Base-by-base conservation (phyloP, 2,329 filamentous ascomycete species). In the Fusarium musae region DNA sequence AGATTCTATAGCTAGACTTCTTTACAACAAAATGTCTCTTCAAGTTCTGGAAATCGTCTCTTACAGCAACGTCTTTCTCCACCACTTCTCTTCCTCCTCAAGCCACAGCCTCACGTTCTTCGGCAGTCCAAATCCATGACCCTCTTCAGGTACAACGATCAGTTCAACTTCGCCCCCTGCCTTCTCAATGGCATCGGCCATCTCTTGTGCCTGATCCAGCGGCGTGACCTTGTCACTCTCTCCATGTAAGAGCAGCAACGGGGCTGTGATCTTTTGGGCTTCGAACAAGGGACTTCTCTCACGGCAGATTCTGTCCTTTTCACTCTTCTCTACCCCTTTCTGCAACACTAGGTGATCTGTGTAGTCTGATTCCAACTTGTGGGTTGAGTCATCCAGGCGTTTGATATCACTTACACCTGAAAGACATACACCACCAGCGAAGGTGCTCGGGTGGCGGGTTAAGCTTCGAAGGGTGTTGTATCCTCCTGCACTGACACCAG, bases 311-410 rank as follows among this genome's bases (percentile, higher is more conserved):
- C 75, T 75, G 17, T 83, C 79, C 63, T 83, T 81, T n/a, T 86
- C 82, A 17, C 83, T 79, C 0, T 81, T 75, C 4, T 75, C 75
- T 15, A 82, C 80, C 6, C 80, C 82, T 15, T 75, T 70, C 4
- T 79, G 59, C 2, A 86, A 80, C 3, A 88, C 69, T 3, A 89
- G 78, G 3, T 82, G 79, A 15, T 83, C 82, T n/a, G 85, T 80
- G 74, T 89, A 89, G 57, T 85, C 83, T 1, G 82, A 84, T 75
- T 90, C 88, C n/a, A 89, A 84, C 78, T 89, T 89, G 75, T 90
- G 88, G 0, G 87, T 89, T 26, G 84, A 83, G 5, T 79, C 81
- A 21, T 81, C 82, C 2, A 89, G 80, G 2, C 80, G 80, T 44
- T 81, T 81, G n/a, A 89, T 76, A 30, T 88, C 86, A 43, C 85